These are phyloP conservation scores for Lactifluus piperatus DNA, from an alignment of 768 basidiomycete species.

Conservation along the genomic window DNA sequence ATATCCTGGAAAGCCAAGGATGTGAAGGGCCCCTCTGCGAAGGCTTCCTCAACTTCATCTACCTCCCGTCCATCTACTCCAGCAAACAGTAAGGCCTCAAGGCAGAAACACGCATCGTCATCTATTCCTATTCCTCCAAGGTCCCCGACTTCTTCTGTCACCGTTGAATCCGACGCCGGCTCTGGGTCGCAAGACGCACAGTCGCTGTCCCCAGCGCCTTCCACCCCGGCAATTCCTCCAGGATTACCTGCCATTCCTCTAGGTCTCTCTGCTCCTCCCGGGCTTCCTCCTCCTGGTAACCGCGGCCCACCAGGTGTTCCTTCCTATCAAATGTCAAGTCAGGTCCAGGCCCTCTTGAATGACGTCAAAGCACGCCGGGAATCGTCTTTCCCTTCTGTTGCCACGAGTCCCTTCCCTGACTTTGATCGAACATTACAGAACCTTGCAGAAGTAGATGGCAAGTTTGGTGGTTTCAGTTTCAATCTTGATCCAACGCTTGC, in stretches of 20 bases:
- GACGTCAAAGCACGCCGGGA: conserved; percentile 75
- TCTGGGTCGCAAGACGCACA: conserved; percentile 21
- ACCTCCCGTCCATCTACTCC: conserved; percentile 55
- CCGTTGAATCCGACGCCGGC: conserved; percentile 23
- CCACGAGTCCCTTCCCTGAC: conserved; percentile 74
- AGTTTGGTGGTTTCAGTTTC: conserved; percentile 71
- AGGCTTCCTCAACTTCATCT: conserved; percentile 39
- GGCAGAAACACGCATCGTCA: conserved; percentile 11
- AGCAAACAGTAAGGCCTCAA: conserved; percentile 22
- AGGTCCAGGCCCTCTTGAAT: conserved; percentile 76
- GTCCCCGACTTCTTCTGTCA: conserved; percentile 22
- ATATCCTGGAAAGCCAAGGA: conserved; percentile 28
- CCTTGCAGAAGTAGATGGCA: conserved; percentile 53
- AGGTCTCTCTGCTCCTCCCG: conserved; percentile 57
- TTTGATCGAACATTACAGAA: conserved; percentile 77
- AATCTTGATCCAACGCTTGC: conserved; percentile 76
- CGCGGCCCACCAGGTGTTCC: conserved; percentile 33
- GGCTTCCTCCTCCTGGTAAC: conserved; percentile 37
- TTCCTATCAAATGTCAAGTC: conserved; percentile 80
- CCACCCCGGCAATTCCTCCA: conserved; percentile 41
- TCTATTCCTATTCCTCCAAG: conserved; percentile 19
- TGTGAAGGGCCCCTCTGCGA: conserved; percentile 33
- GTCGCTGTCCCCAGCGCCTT: conserved; percentile 31
- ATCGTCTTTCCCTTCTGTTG: conserved; percentile 33
- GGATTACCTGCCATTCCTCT: conserved; percentile 47